Base-by-base conservation (phyloP, 1,284 basidiomycete genomes). In the Grifola frondosa region DNA sequence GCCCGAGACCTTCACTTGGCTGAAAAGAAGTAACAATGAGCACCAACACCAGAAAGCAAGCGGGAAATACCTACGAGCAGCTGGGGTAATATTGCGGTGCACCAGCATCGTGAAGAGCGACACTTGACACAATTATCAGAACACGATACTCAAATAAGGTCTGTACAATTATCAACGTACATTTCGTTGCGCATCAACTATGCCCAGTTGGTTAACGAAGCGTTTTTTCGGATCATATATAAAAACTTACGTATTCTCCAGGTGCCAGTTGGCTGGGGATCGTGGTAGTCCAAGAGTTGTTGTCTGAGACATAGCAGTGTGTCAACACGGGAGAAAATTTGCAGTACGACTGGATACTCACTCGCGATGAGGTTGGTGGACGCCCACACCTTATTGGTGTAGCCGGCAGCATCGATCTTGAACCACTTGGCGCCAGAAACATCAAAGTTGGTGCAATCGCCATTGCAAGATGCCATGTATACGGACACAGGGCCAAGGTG, bases 391-490 rank as follows among this genome's bases (percentile, higher is more conserved):
- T 60, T 58, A 21, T 54, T 60, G 40, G 63, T 59, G 41, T 67
- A 62, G 19, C 68, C 67, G 16, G 55, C 58, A 28, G 62, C 59
- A 37, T 65, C 61, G 44, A 69, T 52, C 53, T 70, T 70, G 52
- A 67, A 67, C 69, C 68, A 71, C 34, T 62, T 58, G 33, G 58
- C 61, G 28, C 58, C 53, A 37, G 60, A 57, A 21, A 64, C 53
- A 40, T 66, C 60, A 42, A 67, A 65, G 3, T 36, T 57, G n/a
- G 54, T 50, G 53, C 69, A 70, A 42, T 64, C 59, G 7, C 59
- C 62, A 19, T 64, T 56, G 55, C 68, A 70, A 16, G 61, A 58
- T 5, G 68, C 59, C 59, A 71, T 70, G 54, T 69, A 70, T 28
- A 62, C 64, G 25, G 61, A 57, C 8, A 69, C 62, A 19, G 66